Evolutionary conservation across 495 filamentous ascomycete species (phyloP).

Genomic region (Neurospora cerealis): DNA sequence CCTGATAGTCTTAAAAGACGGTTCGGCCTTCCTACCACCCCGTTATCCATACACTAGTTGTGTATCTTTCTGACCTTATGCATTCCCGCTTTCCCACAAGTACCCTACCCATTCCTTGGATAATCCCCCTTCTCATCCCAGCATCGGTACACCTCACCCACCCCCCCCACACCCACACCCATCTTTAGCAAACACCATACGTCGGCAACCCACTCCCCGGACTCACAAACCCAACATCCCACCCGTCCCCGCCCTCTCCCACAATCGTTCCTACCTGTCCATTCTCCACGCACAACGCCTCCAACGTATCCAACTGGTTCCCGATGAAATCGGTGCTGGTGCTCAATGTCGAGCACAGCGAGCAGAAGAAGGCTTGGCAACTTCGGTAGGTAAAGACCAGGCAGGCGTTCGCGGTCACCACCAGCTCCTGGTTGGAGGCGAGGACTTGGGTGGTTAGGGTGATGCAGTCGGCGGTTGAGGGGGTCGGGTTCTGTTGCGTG

Average conservation of each 20-base stretch:
- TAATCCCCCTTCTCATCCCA: no score
- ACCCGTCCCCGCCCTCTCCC: slow-evolving; percentile 24
- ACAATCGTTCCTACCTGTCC: slow-evolving; percentile 31
- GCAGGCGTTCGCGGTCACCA: slow-evolving; percentile 28
- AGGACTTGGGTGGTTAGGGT: slow-evolving; percentile 24
- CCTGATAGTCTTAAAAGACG: no score
- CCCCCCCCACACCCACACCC: no score
- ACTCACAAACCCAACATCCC: slow-evolving; percentile 31
- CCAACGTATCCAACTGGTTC: slow-evolving; percentile 26
- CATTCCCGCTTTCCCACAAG: no score
- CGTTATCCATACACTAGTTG: no score
- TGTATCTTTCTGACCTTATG: no score
- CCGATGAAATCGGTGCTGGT: slow-evolving; percentile 31
- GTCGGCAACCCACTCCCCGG: slow-evolving; percentile 21
- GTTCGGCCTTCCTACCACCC: no score
- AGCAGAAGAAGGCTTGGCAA: slow-evolving; percentile 36
- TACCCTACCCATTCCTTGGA: no score
- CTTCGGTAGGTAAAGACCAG: slow-evolving; percentile 26
- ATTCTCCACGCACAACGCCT: slow-evolving; percentile 26
- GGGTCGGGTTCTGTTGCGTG: slow-evolving; percentile 17
- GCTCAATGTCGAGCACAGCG: slow-evolving; percentile 24
- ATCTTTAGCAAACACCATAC: slow-evolving; percentile 23
- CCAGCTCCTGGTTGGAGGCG: slow-evolving; percentile 19
- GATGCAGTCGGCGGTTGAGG: slow-evolving; percentile 24
- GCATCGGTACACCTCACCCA: no score